phyloP scores from a whole-genome alignment of 2,329 filamentous ascomycete species.

The Epichloe aotearoae region DNA sequence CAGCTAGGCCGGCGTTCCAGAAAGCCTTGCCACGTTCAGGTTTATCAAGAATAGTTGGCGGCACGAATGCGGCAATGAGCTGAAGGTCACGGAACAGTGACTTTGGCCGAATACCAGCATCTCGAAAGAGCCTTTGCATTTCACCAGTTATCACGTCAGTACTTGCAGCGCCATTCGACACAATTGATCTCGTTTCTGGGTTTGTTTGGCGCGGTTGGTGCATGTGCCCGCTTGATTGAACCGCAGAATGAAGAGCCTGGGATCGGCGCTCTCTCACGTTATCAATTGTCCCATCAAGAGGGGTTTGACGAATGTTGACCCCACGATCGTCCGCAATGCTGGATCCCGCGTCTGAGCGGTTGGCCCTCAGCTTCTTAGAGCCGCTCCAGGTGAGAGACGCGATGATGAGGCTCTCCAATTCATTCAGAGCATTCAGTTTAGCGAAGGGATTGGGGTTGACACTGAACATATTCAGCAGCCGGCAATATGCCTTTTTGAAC shows the following conservation, averaged over 20 bases:
- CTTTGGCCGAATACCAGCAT: slow-evolving; percentile 57
- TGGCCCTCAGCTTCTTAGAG: slow-evolving; percentile 22
- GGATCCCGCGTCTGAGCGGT: slow-evolving; percentile 23
- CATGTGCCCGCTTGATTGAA: slow-evolving; percentile 19
- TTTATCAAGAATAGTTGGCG: slow-evolving; percentile 45
- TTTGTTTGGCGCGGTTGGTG: slow-evolving; percentile 27
- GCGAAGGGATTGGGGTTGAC: slow-evolving; percentile 77
- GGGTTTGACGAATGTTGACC: slow-evolving; percentile 25
- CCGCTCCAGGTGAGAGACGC: slow-evolving; percentile 44
- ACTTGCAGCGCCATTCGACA: slow-evolving; percentile 36
- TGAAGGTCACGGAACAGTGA: slow-evolving; percentile 73
- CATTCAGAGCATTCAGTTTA: slow-evolving; percentile 72
- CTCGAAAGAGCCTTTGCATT: slow-evolving; percentile 53
- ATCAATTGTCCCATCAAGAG: slow-evolving; percentile 54
- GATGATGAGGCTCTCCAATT: slow-evolving; percentile 70
- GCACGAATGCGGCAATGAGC: slow-evolving; percentile 55
- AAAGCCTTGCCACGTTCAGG: slow-evolving; percentile 65
- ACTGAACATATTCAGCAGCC: slow-evolving; percentile 73
- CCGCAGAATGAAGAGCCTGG: slow-evolving; percentile 27
- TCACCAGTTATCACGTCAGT: slow-evolving; percentile 54
- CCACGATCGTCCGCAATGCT: slow-evolving; percentile 21
- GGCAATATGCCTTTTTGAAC: slow-evolving; percentile 66
- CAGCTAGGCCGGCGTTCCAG: slow-evolving; percentile 78
- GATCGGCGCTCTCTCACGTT: slow-evolving; percentile 56
- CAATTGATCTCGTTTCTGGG: slow-evolving; percentile 34